These are phyloP conservation scores for Prunus davidiana DNA, from an alignment of 306 rosid species.

Conservation along the genomic window DNA sequence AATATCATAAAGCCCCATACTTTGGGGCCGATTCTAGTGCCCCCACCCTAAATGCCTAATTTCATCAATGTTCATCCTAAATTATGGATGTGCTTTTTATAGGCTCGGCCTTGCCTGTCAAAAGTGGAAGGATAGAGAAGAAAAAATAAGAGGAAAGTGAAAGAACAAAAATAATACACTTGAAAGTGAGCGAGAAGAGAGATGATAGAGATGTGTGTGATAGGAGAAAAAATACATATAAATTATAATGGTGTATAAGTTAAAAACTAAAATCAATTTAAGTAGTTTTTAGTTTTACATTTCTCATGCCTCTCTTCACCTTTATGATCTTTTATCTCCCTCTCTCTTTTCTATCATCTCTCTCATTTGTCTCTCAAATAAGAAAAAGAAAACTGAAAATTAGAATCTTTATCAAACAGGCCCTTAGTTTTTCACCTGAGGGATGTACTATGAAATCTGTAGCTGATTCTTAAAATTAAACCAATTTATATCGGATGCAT, in stretches of 20 bases:
- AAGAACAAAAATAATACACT: neutral
- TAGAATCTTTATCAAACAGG: too few relatives aligned
- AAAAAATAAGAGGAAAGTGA: neutral
- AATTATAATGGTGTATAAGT: neutral
- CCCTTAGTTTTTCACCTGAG: too few relatives aligned
- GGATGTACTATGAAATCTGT: conserved; percentile 58
- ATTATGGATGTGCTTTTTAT: neutral
- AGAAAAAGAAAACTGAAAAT: neutral
- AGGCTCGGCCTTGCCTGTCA: neutral
- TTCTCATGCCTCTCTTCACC: neutral
- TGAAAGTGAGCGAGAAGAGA: neutral
- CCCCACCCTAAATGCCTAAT: neutral
- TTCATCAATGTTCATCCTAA: neutral
- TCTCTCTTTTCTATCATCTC: too few relatives aligned
- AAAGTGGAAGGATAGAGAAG: neutral
- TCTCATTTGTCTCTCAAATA: neutral
- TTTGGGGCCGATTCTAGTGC: neutral
- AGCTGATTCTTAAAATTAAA: conserved; percentile 68
- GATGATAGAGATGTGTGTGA: neutral
- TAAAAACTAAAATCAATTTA: neutral
- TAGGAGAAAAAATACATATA: neutral
- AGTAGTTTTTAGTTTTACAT: neutral
- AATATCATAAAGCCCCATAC: neutral
- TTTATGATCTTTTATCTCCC: too few relatives aligned
- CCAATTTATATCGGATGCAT: conserved; percentile 3